These are phyloP conservation scores for Porphyrellus sp. DNA, from an alignment of 1,284 basidiomycete genomes.

Conservation along the genomic window DNA sequence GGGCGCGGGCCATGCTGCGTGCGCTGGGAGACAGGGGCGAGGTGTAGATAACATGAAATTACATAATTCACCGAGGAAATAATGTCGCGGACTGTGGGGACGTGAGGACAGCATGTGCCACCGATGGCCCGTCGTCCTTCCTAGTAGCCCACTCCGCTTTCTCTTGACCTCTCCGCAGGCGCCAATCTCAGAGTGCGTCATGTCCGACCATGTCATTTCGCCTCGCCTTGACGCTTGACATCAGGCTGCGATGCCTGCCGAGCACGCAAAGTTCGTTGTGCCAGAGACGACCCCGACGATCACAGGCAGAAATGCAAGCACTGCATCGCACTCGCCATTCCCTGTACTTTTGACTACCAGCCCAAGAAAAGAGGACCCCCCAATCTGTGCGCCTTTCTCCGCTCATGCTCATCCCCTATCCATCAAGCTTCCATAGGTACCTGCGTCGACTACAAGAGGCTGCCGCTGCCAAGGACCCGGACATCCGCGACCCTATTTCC, in stretches of 20 bases:
- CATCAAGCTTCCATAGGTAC: conserved; percentile 47
- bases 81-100: neutral
- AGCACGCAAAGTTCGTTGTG: conserved; percentile 79
- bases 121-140: too few species aligned
- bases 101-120: neutral
- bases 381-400: conserved; percentile 62
- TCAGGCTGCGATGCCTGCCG: conserved; percentile 81
- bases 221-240: conserved; percentile 14
- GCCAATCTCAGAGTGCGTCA: conserved; percentile 71
- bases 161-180: conserved; percentile 50
- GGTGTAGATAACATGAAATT: neutral
- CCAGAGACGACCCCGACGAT: conserved; percentile 73
- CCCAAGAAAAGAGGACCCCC: conserved; percentile 89
- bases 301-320: conserved; percentile 77
- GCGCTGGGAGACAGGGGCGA: conserved; percentile 26
- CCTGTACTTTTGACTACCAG: conserved; percentile 87
- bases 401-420: neutral
- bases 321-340: conserved; percentile 76
- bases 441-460: conserved; percentile 76
- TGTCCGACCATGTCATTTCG: conserved; percentile 11
- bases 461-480: conserved; percentile 46
- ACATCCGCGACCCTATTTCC: conserved; percentile 37
- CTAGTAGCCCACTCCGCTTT: conserved; percentile 7
- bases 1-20: conserved; percentile 37
- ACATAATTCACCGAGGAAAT: neutral